Evolutionary conservation across 371 early-diverging fungal genomes (phyloP).

Genomic region (Rhizopus delemar): DNA sequence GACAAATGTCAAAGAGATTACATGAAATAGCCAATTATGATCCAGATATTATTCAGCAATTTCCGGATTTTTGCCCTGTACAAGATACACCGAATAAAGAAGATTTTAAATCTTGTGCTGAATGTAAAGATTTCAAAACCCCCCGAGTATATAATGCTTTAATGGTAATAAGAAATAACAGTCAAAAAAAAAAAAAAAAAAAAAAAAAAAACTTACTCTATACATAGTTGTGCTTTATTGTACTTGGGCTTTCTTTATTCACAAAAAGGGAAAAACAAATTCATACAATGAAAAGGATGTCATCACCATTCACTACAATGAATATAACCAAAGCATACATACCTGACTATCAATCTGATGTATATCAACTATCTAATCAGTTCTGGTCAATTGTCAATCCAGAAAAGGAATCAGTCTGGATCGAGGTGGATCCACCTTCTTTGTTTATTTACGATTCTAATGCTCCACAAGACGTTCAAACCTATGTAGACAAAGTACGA

Average conservation of each 20-base stretch:
- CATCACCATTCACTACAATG: neutral
- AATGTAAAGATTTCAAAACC: constrained; percentile 38
- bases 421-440: constrained; percentile 29
- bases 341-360: constrained; percentile 15
- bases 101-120: constrained; percentile 33
- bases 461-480: neutral
- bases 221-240: constrained; percentile 29
- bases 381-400: constrained; percentile 44
- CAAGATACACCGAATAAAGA: constrained; percentile 24
- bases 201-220: neutral
- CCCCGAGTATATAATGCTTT: constrained; percentile 32
- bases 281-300: constrained; percentile 11
- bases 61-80: constrained; percentile 25
- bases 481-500: constrained; percentile 15
- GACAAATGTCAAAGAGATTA: constrained; percentile 33
- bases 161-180: constrained; percentile 27
- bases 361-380: constrained; percentile 26
- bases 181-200: neutral
- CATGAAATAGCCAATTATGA: constrained; percentile 23
- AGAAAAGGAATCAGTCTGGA: constrained; percentile 24
- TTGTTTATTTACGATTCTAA: constrained; percentile 17
- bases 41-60: constrained; percentile 8
- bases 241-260: constrained; percentile 31
- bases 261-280: constrained; percentile 2
- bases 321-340: constrained; percentile 1